These are phyloP conservation scores for Xylaria castorea DNA, from an alignment of 495 filamentous ascomycete genomes.

Conservation along the genomic window DNA sequence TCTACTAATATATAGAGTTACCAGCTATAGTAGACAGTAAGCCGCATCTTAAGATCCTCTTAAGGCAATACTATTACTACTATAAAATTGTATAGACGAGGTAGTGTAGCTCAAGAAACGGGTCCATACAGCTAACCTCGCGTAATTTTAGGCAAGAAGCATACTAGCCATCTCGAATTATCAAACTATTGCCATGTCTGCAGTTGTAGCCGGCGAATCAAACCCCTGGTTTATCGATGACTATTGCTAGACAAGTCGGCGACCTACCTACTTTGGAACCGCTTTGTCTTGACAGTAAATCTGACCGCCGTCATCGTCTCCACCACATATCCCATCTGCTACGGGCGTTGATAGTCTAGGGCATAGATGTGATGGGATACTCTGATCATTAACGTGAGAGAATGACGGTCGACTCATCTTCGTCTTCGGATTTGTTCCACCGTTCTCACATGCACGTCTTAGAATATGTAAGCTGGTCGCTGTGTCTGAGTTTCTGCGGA, in stretches of 20 bases:
- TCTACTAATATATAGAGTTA: neutral
- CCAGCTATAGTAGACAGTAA: neutral
- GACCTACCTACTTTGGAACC: constrained; percentile 12
- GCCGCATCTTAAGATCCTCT: neutral
- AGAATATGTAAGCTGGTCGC: neutral
- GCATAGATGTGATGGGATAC: neutral
- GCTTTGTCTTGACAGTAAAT: neutral
- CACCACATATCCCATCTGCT: neutral
- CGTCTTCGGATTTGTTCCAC: neutral
- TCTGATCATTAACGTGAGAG: too few species aligned
- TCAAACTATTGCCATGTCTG: constrained; percentile 23
- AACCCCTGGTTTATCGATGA: neutral
- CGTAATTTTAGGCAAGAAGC: neutral
- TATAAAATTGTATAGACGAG: neutral
- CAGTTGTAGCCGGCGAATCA: constrained; percentile 5
- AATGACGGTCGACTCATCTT: neutral
- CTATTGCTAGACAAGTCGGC: constrained; percentile 18
- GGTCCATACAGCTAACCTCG: neutral
- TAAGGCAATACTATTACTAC: neutral
- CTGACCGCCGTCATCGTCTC: neutral
- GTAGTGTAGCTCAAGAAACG: neutral
- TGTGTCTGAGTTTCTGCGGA: neutral
- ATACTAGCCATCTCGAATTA: neutral
- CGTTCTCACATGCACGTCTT: neutral
- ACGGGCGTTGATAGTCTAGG: neutral